Evolutionary conservation across 2,329 filamentous ascomycete species (phyloP).

Genomic region (Plenodomus lindquistii): DNA sequence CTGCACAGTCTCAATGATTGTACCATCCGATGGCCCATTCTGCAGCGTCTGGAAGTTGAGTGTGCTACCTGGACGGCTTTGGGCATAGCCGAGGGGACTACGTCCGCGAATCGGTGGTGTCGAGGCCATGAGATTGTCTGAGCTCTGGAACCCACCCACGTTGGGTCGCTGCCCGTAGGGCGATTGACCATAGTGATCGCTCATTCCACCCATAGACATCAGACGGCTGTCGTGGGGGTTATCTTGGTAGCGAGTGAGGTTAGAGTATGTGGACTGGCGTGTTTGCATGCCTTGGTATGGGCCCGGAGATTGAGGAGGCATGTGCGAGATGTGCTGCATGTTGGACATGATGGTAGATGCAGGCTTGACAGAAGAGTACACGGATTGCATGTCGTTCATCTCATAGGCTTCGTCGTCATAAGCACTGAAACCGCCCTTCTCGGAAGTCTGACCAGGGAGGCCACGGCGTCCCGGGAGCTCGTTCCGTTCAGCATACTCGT

Average conservation of each 20-base stretch:
- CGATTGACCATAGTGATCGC: conserved; percentile 44
- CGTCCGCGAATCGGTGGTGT: conserved; percentile 47
- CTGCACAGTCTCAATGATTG: conserved; percentile 84
- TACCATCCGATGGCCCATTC: conserved; percentile 73
- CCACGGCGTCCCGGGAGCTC: conserved; percentile 90
- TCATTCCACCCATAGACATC: conserved; percentile 64
- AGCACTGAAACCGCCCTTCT: conserved; percentile 63
- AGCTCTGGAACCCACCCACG: conserved; percentile 50
- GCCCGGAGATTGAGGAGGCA: conserved; percentile 77
- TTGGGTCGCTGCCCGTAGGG: conserved; percentile 46
- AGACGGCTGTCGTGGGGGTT: conserved; percentile 60
- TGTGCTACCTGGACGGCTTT: conserved; percentile 57
- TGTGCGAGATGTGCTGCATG: conserved; percentile 73
- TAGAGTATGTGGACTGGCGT: conserved; percentile 74
- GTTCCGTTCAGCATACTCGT: conserved; percentile 88
- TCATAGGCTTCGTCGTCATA: conserved; percentile 83
- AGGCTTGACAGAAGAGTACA: conserved; percentile 90
- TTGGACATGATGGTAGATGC: conserved; percentile 85
- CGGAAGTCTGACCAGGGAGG: conserved; percentile 52
- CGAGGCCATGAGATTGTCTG: conserved; percentile 46
- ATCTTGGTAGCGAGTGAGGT: conserved; percentile 65
- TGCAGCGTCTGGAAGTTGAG: conserved; percentile 62
- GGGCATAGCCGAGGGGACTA: conserved; percentile 54
- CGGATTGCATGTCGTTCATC: conserved; percentile 97
- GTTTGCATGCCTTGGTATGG: conserved; percentile 67